Percentiles rank a stretch among this genome's conserved stretches.
Conservation (phyloP, 73 alveolate genomes). For the Paramecium bursaria region DNA sequence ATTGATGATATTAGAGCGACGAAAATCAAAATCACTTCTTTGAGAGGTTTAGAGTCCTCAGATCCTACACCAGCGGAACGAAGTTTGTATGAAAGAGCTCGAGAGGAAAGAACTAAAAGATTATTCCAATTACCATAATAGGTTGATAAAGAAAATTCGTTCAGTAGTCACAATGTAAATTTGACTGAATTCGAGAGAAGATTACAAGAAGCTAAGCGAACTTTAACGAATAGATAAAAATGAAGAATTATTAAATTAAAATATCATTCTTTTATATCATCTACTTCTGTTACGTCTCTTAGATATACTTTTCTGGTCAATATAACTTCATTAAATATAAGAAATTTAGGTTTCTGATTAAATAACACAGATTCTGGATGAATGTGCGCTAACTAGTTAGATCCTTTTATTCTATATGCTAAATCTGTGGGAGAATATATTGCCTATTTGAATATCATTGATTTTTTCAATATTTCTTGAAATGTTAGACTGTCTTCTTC, state of each 20-base stretch:
- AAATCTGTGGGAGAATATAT: conserved; percentile 18
- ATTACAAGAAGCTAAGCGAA: conserved; percentile 45
- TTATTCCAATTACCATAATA: conserved; percentile 6
- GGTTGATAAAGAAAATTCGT: conserved; percentile 39
- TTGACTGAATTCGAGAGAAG: conserved; percentile 37
- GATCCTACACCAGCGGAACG: conserved; percentile 22
- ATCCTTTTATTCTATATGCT: conserved; percentile 24
- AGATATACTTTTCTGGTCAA: conserved; percentile 59
- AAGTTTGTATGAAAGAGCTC: background rate
- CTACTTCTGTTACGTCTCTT: conserved; percentile 69
- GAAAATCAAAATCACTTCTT: background rate
- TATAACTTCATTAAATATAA: conserved; percentile 66
- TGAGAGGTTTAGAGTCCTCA: conserved; percentile 39
- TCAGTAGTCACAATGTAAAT: background rate
- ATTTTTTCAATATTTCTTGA: background rate
- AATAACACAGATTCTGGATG: conserved; percentile 69
- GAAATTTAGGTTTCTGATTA: conserved; percentile 60
- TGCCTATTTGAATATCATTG: conserved; percentile 40
- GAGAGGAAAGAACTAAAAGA: conserved; percentile 47
- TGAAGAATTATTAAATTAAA: too few relatives aligned
- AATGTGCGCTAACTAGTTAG: conserved; percentile 62
- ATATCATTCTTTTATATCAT: too few relatives aligned
- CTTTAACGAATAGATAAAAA: conserved; percentile 45
- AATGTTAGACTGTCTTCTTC: background rate
- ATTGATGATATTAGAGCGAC: background rate